A percentile compares a stretch with the other conserved stretches of the same genome.
Evolutionary conservation across 805 yeast species (phyloP).

Genomic region (Candida cerambycidarum): DNA sequence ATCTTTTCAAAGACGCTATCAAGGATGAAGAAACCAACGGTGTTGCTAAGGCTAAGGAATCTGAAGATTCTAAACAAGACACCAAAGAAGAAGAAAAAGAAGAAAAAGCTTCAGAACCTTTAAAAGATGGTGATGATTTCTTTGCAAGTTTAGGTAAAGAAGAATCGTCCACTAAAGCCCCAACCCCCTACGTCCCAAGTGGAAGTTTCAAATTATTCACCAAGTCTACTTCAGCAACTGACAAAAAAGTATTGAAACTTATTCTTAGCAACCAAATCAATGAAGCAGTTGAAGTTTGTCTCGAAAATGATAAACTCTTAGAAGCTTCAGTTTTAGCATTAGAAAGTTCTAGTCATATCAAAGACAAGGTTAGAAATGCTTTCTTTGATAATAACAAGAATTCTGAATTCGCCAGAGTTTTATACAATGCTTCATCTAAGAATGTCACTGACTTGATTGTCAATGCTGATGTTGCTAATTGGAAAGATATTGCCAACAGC

Average conservation of each 20-base stretch:
- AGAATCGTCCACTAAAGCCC: constrained; percentile 7
- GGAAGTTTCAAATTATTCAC: constrained; percentile 51
- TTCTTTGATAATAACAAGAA: constrained; percentile 61
- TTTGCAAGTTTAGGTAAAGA: constrained; percentile 36
- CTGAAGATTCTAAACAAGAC: background rate
- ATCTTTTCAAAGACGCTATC: constrained; percentile 40
- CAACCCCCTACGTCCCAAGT: constrained; percentile 42
- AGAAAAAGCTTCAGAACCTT: constrained; percentile 25
- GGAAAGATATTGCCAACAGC: constrained; percentile 80
- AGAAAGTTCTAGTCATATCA: constrained; percentile 51
- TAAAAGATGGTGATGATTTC: constrained; percentile 13
- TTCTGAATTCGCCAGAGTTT: constrained; percentile 66
- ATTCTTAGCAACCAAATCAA: constrained; percentile 63
- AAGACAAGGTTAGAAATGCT: constrained; percentile 66
- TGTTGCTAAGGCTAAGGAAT: no score
- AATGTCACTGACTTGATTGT: constrained; percentile 68
- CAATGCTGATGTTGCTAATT: constrained; percentile 72
- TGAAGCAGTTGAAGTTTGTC: constrained; percentile 65
- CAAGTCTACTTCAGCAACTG: constrained; percentile 37
- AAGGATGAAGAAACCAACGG: constrained; percentile 13
- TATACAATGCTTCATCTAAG: constrained; percentile 60
- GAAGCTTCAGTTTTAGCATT: constrained; percentile 86
- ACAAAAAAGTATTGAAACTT: constrained; percentile 36
- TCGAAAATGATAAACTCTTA: constrained; percentile 58
- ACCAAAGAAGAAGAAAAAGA: constrained; percentile 6